Base-by-base conservation (phyloP, 306 rosid genomes). In the Gleditsia sinensis region DNA sequence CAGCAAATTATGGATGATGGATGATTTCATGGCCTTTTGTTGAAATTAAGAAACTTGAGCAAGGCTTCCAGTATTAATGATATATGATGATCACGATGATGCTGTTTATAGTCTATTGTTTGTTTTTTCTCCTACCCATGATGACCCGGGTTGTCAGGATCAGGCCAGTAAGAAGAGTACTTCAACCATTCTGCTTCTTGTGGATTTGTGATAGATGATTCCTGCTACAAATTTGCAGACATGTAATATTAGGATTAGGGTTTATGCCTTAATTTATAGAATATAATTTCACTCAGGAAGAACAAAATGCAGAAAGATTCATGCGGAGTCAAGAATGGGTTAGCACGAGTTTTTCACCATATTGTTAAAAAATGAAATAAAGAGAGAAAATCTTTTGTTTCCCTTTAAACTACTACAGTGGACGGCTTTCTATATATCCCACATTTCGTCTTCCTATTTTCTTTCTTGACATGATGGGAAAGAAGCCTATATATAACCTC, bases 111-210 rank as follows among this genome's bases (percentile, higher is more conserved):
- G 30, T 28, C 50, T 78, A 64, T 70, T 67, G n/a, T 67, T 71
- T 30, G n/a, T 49, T 34, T 11, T 30, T 40, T 11, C 75, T 67
- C 67, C 79, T 90, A 88, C 79, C 87, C 87, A 68, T 87, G 93
- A 86, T 86, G 88, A 78, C 89, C 80, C 37, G 88, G 85, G 75
- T 84, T 78, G 82, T 84, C 83, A 69, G 98, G 89, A 60, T 92
- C 98, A 63, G 96, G 88, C 99, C 99, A 94, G 74, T 84, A 94
- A 66, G 97, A 74, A 57, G 99, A 88, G 81, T 92, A 94, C 76
- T 92, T 94, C 93, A 94, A 80, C 99, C 99, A 94, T 55, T 94
- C 99, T 64, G 91, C 83, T 78, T 92, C 99, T 83, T 92, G 90
- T 28, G 79, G 86, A 76, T 86, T 90, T 79, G 85, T 24, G 51